phyloP scores from a whole-genome alignment of 805 yeast genomes.

The Barnettozyma californica region DNA sequence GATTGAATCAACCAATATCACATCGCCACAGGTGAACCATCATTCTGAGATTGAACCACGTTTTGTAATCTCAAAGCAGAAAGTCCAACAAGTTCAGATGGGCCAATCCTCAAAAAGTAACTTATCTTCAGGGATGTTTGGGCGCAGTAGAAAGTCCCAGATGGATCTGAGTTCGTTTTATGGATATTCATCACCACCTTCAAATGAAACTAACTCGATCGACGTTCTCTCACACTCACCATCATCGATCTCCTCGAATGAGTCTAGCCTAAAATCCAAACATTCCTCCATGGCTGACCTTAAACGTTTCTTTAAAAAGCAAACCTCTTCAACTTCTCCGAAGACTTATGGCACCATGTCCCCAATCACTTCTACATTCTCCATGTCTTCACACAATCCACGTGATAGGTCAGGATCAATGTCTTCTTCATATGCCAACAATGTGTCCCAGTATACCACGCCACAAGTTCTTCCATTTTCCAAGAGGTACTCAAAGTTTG shows the following conservation, averaged over 20 bases:
- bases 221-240: conserved; percentile 22
- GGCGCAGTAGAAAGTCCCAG: conserved; percentile 35
- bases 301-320: conserved; percentile 62
- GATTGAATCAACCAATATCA: conserved; percentile 55
- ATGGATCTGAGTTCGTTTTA: conserved; percentile 25
- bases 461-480: conserved; percentile 51
- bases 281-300: conserved; percentile 79
- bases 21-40: conserved; percentile 58
- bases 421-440: conserved; percentile 32
- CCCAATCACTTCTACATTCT: conserved; percentile 13
- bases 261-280: conserved; percentile 36
- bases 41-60: conserved; percentile 72
- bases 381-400: conserved; percentile 9
- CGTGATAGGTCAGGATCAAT: conserved; percentile 24
- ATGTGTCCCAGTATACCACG: conserved; percentile 31
- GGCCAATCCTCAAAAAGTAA: conserved; percentile 18
- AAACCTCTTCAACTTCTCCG: conserved; percentile 26
- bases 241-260: conserved; percentile 23
- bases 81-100: conserved; percentile 37
- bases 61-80: conserved; percentile 76
- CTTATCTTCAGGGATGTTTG: conserved; percentile 37
- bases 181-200: conserved; percentile 16
- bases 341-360: conserved; percentile 11
- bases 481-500: conserved; percentile 74
- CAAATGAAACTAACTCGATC: conserved; percentile 1